Evolutionary conservation across 805 yeast species (phyloP).

Genomic region (Phaffomyces thermotolerans): DNA sequence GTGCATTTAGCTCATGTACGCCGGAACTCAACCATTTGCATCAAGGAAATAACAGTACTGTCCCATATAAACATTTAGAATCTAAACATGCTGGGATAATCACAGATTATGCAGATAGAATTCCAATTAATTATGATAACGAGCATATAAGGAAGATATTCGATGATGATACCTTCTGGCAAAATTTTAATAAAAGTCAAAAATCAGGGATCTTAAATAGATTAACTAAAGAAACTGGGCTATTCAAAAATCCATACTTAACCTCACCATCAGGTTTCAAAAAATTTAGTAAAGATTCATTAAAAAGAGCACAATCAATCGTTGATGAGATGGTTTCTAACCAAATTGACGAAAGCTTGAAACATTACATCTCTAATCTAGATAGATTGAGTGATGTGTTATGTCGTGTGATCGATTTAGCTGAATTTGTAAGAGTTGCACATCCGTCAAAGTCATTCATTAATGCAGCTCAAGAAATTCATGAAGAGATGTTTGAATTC

Average conservation of each 20-base stretch:
- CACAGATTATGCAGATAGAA: too few relatives aligned
- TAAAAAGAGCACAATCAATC: slow-evolving; percentile 56
- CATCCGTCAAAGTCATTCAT: slow-evolving; percentile 74
- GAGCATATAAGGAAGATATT: slow-evolving; percentile 41
- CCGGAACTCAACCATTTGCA: not conserved
- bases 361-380: slow-evolving; percentile 51
- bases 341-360: slow-evolving; percentile 35
- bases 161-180: slow-evolving; percentile 56
- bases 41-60: not conserved
- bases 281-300: slow-evolving; percentile 57
- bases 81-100: too few relatives aligned
- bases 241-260: slow-evolving; percentile 68
- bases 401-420: slow-evolving; percentile 89
- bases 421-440: slow-evolving; percentile 83
- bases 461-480: slow-evolving; percentile 78
- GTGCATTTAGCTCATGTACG: not conserved
- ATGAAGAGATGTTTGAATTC: slow-evolving; percentile 82
- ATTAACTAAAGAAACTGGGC: slow-evolving; percentile 40
- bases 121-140: slow-evolving; percentile 15
- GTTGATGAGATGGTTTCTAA: slow-evolving; percentile 49
- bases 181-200: slow-evolving; percentile 34
- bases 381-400: slow-evolving; percentile 83
- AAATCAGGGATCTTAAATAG: slow-evolving; percentile 7
- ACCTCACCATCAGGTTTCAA: slow-evolving; percentile 63
- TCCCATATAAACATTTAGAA: too few relatives aligned